phyloP scores from a whole-genome alignment of 192 early-diverging fungal species.

The Coemansia sp. region DNA sequence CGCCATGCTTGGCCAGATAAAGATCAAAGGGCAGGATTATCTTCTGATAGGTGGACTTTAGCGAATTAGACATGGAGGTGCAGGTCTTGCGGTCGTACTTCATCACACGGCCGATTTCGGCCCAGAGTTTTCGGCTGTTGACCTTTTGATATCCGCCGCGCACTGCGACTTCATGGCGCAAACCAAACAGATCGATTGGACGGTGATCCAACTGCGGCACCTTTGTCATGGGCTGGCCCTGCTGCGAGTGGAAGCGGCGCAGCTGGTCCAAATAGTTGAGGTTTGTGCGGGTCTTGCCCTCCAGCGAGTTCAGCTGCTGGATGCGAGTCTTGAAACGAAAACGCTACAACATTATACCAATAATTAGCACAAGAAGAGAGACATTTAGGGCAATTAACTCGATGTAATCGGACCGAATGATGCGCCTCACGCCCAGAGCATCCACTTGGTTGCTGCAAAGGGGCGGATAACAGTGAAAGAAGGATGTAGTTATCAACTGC shows the following conservation, averaged over 20 bases:
- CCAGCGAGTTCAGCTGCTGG: slow-evolving; percentile 89
- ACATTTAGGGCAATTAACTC: neutral
- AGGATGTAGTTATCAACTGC: neutral
- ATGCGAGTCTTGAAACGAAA: slow-evolving; percentile 89
- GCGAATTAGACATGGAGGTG: slow-evolving; percentile 72
- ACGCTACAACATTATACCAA: slow-evolving; percentile 47
- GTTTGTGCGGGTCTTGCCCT: slow-evolving; percentile 80
- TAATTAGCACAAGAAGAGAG: neutral
- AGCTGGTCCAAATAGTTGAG: slow-evolving; percentile 92
- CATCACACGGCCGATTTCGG: slow-evolving; percentile 75
- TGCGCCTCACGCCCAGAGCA: neutral
- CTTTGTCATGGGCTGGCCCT: slow-evolving; percentile 69
- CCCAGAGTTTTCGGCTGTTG: slow-evolving; percentile 75
- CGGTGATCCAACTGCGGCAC: slow-evolving; percentile 83
- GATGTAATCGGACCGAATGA: neutral
- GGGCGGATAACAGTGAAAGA: too few relatives aligned
- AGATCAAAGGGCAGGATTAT: slow-evolving; percentile 70
- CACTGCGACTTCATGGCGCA: slow-evolving; percentile 77
- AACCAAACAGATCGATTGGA: slow-evolving; percentile 78
- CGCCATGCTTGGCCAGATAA: slow-evolving; percentile 59
- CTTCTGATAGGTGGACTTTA: slow-evolving; percentile 66
- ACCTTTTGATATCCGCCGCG: slow-evolving; percentile 77
- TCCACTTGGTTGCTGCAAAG: neutral
- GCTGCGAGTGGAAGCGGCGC: slow-evolving; percentile 80
- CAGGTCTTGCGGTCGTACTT: slow-evolving; percentile 71